Evolutionary conservation across 2,329 filamentous ascomycete genomes (phyloP).

Genomic region (Diaporthe longicolla): DNA sequence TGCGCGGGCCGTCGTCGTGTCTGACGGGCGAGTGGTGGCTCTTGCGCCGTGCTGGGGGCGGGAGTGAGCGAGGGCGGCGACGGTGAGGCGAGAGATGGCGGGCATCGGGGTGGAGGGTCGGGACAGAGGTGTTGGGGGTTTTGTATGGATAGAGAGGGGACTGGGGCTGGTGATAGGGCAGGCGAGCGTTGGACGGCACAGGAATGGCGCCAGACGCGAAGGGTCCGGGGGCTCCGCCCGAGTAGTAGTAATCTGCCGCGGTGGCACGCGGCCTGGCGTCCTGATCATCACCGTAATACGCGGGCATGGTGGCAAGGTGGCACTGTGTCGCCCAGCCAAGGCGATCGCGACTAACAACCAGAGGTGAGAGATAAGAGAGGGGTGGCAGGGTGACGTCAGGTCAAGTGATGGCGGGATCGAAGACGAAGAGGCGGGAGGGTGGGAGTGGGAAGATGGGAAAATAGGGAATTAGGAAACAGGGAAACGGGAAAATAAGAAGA

Average conservation of each 20-base stretch:
- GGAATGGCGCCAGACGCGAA: conserved; percentile 12
- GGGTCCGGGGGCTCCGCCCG: conserved; percentile 4
- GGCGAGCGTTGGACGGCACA: conserved; percentile 19
- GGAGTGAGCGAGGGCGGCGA: conserved; percentile 43
- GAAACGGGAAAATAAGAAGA: too few species aligned
- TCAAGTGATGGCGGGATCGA: background rate
- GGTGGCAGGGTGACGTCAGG: background rate
- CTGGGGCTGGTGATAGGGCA: conserved; percentile 62
- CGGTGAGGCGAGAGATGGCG: conserved; percentile 25
- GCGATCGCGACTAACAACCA: background rate
- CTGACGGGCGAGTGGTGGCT: conserved; percentile 46
- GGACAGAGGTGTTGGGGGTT: conserved; percentile 39
- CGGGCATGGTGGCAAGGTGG: background rate
- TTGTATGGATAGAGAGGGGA: conserved; percentile 47
- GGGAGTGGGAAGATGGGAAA: background rate
- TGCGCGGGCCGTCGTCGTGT: conserved; percentile 44
- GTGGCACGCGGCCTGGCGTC: conserved; percentile 8
- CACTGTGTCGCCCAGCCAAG: background rate
- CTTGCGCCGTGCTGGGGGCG: conserved; percentile 38
- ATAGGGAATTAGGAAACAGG: too few species aligned
- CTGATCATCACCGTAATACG: conserved; percentile 10
- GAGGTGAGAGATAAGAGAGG: background rate
- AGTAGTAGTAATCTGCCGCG: conserved; percentile 10
- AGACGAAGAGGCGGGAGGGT: too few species aligned
- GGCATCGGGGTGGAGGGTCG: conserved; percentile 32